Base-by-base conservation (phyloP, 805 yeast genomes). In the Lipomyces mesembrius region DNA sequence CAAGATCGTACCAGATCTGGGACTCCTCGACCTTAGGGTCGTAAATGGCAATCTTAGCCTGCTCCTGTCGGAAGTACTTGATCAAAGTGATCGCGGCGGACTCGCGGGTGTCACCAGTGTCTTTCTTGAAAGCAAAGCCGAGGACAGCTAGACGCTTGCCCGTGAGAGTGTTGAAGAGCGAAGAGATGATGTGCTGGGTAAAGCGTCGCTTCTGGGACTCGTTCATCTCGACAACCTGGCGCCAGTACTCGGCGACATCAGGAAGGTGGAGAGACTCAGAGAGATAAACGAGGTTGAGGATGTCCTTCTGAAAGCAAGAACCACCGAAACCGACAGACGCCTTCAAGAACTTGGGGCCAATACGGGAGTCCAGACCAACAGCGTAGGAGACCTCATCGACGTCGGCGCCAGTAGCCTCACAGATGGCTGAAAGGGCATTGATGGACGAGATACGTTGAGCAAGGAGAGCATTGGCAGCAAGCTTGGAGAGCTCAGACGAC, bases 311-410 rank as follows among this genome's bases (percentile, higher is more conserved):
- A 72, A 74, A 74, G 61, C 77, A 74, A 9, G 75, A 74, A 57
- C 77, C 77, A 8, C 77, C 77, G 60, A 74, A 74, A 11, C 77
- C 77, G 55, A 74, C 76, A 43, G 77, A 75, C 43, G 77, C 73
- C 67, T 73, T 75, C 62, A 75, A 64, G 70, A 74, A 75, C 64
- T 73, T 74, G 66, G 75, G 72, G 20, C 76, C 77, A 58, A 75
- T 74, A 59, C 77, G 74, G 39, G 74, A 53, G 60, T 75, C 77
- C 17, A 73, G 71, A 57, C 77, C 77, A 59, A 72, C 70, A 43
- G 77, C 77, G 64, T 72, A 67, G 12, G 77, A 73, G 29, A 74
- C 77, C 68, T 74, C 77, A 52, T 74, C 77, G 35, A 74, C 75
- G 51, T 74, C 73, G 32, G 77, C 77, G 14, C 77, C 77, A 55